phyloP scores from a whole-genome alignment of 805 yeast species.

The Candida odintsovae region DNA sequence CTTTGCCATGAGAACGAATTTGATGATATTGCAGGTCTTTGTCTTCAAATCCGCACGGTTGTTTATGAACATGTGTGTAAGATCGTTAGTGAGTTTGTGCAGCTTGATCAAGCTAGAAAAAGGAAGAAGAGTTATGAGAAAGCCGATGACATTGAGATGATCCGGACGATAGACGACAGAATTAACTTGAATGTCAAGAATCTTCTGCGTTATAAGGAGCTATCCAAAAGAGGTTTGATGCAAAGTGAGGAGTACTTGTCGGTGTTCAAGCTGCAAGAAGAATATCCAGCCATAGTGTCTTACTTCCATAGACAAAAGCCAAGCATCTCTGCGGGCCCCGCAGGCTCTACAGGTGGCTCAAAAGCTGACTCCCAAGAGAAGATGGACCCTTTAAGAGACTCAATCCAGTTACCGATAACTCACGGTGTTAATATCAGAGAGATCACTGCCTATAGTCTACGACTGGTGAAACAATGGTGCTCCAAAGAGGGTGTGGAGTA shows the following conservation, averaged over 20 bases:
- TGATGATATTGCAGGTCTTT: slow-evolving; percentile 11
- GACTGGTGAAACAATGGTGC: slow-evolving; percentile 12
- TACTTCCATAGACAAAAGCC: not conserved
- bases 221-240: slow-evolving; percentile 5
- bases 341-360: not conserved
- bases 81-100: slow-evolving; percentile 9
- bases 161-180: slow-evolving; percentile 1
- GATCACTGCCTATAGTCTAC: slow-evolving; percentile 5
- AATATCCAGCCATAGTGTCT: slow-evolving; percentile 9
- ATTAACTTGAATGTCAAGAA: slow-evolving; percentile 4
- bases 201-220: slow-evolving; percentile 6
- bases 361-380: not conserved
- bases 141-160: not conserved
- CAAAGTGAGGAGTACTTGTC: slow-evolving; percentile 8
- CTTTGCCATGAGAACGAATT: slow-evolving; percentile 1
- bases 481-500: not conserved
- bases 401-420: slow-evolving; percentile 8
- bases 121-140: slow-evolving; percentile 1
- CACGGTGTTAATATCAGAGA: slow-evolving; percentile 2
- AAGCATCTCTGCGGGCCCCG: not conserved
- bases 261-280: slow-evolving; percentile 7
- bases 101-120: slow-evolving; percentile 4
- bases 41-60: slow-evolving; percentile 10
- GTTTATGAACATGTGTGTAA: slow-evolving; percentile 14
- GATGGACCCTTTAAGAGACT: slow-evolving; percentile 1